Conservation (phyloP, 352 stramenopile species). For the Globisporangium perplexum region DNA sequence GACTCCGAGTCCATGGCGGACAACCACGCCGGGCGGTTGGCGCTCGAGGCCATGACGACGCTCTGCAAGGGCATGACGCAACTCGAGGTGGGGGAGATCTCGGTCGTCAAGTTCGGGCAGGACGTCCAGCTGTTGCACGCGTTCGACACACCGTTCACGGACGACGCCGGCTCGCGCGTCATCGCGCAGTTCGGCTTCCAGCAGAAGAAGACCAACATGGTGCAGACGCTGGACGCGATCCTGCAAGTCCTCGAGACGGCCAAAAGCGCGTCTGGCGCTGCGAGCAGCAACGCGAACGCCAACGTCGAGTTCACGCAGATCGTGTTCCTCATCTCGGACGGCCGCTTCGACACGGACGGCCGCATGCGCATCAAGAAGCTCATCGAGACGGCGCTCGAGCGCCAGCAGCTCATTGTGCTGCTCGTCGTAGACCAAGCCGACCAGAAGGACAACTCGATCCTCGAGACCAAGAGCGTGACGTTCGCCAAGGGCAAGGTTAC, state of each 20-base stretch:
- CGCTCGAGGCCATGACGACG: constrained; percentile 94
- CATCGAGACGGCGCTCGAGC: constrained; percentile 95
- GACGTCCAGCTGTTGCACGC: constrained; percentile 95
- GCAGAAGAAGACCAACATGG: constrained; percentile 96
- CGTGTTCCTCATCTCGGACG: constrained; percentile 99
- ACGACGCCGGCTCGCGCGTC: constrained; percentile 92
- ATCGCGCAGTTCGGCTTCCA: constrained; percentile 96
- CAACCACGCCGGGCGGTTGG: constrained; percentile 93
- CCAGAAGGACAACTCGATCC: constrained; percentile 89
- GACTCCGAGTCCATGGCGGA: constrained; percentile 99
- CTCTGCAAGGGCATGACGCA: constrained; percentile 97
- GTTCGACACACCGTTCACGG: constrained; percentile 96
- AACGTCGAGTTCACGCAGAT: constrained; percentile 93
- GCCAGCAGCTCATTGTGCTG: constrained; percentile 97
- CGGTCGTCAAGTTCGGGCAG: constrained; percentile 94
- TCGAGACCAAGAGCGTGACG: constrained; percentile 97
- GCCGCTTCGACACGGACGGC: constrained; percentile 96
- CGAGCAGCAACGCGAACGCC: constrained; percentile 35
- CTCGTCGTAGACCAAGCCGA: constrained; percentile 94
- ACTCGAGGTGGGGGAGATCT: constrained; percentile 95
- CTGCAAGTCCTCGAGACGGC: constrained; percentile 88
- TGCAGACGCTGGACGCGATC: constrained; percentile 92
- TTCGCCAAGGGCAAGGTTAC: constrained; percentile 95
- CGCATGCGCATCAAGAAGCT: constrained; percentile 92
- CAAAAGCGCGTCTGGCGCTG: constrained; percentile 43